Evolutionary conservation across 139 green algal genomes (phyloP).

Genomic region (Chlamydomonas sp.): DNA sequence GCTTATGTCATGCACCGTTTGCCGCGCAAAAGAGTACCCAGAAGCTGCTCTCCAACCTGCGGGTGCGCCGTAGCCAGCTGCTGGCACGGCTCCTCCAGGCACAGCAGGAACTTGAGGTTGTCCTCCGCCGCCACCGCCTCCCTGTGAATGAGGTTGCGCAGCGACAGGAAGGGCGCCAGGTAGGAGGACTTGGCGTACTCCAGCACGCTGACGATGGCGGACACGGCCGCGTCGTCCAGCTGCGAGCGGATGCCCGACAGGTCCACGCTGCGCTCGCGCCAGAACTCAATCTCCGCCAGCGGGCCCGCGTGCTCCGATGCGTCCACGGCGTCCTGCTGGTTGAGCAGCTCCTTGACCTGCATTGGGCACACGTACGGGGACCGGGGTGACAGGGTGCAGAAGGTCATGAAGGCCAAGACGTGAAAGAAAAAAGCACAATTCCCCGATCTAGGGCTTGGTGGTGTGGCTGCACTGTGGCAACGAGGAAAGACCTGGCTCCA

Average conservation of each 20-base stretch:
- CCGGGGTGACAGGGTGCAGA: not conserved
- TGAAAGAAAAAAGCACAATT: too few species aligned
- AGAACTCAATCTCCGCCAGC: slow-evolving; percentile 89
- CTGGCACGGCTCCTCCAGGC: slow-evolving; percentile 82
- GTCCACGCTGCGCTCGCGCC: slow-evolving; percentile 79
- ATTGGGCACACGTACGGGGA: not conserved
- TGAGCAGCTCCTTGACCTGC: slow-evolving; percentile 80
- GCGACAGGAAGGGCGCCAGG: slow-evolving; percentile 78
- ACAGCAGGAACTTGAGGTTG: slow-evolving; percentile 85
- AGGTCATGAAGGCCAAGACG: not conserved
- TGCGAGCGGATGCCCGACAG: slow-evolving; percentile 72
- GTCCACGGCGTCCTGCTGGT: slow-evolving; percentile 62
- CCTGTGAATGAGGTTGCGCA: slow-evolving; percentile 78
- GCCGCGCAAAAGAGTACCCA: not conserved
- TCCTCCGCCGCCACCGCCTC: slow-evolving; percentile 85
- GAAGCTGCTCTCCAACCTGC: not conserved
- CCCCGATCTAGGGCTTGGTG: too few species aligned
- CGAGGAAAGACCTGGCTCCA: too few species aligned
- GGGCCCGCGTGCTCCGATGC: slow-evolving; percentile 68
- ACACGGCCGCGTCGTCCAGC: slow-evolving; percentile 45
- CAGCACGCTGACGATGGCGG: slow-evolving; percentile 72
- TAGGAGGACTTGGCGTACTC: slow-evolving; percentile 80
- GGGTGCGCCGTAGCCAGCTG: slow-evolving; percentile 43
- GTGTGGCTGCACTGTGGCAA: too few species aligned
- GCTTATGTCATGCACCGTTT: too few species aligned